Conservation (phyloP, 2,329 filamentous ascomycete genomes). For the Stachybotrys elegans region DNA sequence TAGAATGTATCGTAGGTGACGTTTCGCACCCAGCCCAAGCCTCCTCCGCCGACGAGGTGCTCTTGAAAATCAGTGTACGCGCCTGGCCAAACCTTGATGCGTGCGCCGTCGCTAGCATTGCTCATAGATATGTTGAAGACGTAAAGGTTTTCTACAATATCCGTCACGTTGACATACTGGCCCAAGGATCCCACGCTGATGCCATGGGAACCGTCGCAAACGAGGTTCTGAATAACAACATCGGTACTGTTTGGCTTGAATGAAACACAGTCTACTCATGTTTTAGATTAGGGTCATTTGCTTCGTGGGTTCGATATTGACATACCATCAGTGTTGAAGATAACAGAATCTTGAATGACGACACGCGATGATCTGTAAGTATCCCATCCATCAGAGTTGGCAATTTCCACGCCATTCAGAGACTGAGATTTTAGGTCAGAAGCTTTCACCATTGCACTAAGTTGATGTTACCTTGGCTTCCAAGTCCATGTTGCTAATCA, state of each 20-base stretch:
- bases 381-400: constrained; percentile 62
- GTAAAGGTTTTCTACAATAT: constrained; percentile 66
- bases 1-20: constrained; percentile 61
- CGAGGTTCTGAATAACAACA: constrained; percentile 61
- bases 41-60: constrained; percentile 55
- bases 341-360: constrained; percentile 63
- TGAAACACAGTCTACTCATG: constrained; percentile 54
- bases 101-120: constrained; percentile 59
- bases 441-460: fast-evolving
- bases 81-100: constrained; percentile 72
- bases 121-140: constrained; percentile 56
- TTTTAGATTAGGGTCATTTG: neutral
- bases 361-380: constrained; percentile 57
- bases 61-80: constrained; percentile 28
- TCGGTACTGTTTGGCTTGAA: constrained; percentile 72
- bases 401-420: constrained; percentile 15
- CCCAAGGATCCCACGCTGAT: constrained; percentile 69
- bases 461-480: constrained; percentile 33
- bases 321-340: constrained; percentile 19
- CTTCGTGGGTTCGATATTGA: neutral
- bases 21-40: constrained; percentile 51
- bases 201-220: constrained; percentile 66
- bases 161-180: constrained; percentile 58
- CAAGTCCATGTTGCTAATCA: constrained; percentile 60
- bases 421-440: constrained; percentile 11